Conservation (phyloP, 805 yeast genomes). For the Candida germanica region DNA sequence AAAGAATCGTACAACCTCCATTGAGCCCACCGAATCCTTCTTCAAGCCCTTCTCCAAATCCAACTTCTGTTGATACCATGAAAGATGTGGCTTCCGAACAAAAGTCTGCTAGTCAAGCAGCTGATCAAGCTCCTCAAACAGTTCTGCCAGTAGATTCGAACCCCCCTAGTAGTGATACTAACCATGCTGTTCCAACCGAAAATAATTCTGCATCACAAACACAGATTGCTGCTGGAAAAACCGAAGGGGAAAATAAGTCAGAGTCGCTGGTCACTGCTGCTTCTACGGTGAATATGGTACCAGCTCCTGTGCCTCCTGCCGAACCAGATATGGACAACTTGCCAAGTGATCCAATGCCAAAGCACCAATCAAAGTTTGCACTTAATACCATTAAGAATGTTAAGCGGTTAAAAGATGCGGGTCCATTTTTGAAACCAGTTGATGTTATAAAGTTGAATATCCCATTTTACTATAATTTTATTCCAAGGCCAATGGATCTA, state of each 20-base stretch:
- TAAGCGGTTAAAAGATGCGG: constrained; percentile 87
- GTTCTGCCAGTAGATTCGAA: constrained; percentile 2
- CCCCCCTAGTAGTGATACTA: not conserved
- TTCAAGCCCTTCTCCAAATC: constrained; percentile 40
- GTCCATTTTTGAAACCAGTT: constrained; percentile 86
- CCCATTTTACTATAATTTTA: constrained; percentile 83
- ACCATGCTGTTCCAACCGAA: constrained; percentile 1
- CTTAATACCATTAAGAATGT: constrained; percentile 78
- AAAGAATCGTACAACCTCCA: constrained; percentile 10
- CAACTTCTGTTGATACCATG: constrained; percentile 25
- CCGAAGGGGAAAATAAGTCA: too few species aligned
- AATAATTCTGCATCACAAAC: not conserved
- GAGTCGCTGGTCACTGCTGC: constrained; percentile 3
- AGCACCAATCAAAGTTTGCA: constrained; percentile 82
- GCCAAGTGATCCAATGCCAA: constrained; percentile 66
- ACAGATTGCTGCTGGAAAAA: too few species aligned
- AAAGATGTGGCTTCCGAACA: constrained; percentile 21
- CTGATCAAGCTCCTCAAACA: not conserved
- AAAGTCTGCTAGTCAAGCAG: constrained; percentile 3
- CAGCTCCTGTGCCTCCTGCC: constrained; percentile 73
- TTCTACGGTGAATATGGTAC: constrained; percentile 25
- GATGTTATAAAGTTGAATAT: constrained; percentile 84
- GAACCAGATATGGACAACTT: constrained; percentile 73
- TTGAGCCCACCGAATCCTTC: constrained; percentile 37
- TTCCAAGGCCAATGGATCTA: constrained; percentile 89